These are phyloP conservation scores for Pseudophaeomoniella oleicola DNA, from an alignment of 2,329 filamentous ascomycete genomes.

Conservation along the genomic window DNA sequence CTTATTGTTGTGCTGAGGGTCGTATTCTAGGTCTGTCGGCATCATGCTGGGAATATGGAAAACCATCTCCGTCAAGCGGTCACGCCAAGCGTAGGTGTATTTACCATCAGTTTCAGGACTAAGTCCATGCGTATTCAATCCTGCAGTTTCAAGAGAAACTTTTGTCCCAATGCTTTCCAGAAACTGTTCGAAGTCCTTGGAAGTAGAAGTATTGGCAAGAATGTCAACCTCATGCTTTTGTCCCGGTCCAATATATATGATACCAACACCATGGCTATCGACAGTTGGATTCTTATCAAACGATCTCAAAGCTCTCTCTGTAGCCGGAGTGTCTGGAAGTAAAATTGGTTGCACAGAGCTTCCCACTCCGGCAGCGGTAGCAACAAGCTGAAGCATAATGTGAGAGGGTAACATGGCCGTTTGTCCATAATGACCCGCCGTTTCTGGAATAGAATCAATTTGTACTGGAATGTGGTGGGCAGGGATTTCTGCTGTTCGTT, in stretches of 20 bases:
- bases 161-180: constrained; percentile 68
- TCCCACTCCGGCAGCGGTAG: constrained; percentile 27
- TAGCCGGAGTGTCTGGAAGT: constrained; percentile 53
- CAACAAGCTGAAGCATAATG: constrained; percentile 28
- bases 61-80: constrained; percentile 85
- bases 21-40: constrained; percentile 69
- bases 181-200: constrained; percentile 76
- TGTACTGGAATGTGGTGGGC: constrained; percentile 28
- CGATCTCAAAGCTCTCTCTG: constrained; percentile 57
- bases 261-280: constrained; percentile 88
- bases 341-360: constrained; percentile 55
- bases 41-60: constrained; percentile 97
- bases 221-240: constrained; percentile 76
- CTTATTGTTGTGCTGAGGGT: constrained; percentile 66
- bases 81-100: constrained; percentile 86
- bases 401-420: constrained; percentile 30
- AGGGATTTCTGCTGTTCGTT: constrained; percentile 28
- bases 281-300: constrained; percentile 84
- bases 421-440: constrained; percentile 16
- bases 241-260: constrained; percentile 81
- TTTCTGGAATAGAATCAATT: constrained; percentile 23
- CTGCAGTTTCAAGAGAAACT: constrained; percentile 64
- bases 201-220: constrained; percentile 72
- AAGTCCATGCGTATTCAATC: constrained; percentile 85
- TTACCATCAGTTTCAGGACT: constrained; percentile 75